These are phyloP conservation scores for Trametes gibbosa DNA, from an alignment of 768 basidiomycete species.

Conservation along the genomic window DNA sequence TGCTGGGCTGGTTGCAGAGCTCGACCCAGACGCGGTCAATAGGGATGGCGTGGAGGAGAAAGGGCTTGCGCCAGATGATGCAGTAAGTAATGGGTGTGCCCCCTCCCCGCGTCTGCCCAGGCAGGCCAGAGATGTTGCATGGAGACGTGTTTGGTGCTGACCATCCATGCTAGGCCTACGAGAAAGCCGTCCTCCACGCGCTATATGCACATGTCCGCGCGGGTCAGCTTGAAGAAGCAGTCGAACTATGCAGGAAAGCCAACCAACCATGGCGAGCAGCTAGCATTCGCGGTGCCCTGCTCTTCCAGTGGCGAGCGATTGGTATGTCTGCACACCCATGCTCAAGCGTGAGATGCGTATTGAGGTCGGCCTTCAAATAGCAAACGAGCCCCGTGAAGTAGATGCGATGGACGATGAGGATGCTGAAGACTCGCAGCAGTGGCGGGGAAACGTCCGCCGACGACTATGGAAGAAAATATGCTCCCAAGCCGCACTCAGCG, in stretches of 20 bases:
- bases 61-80: constrained; percentile 71
- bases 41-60: constrained; percentile 46
- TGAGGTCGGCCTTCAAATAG: too few species aligned
- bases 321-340: constrained; percentile 40
- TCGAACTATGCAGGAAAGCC: constrained; percentile 75
- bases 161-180: constrained; percentile 58
- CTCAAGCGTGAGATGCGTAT: too few species aligned
- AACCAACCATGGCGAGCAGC: constrained; percentile 94
- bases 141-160: neutral
- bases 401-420: constrained; percentile 44
- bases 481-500: constrained; percentile 73
- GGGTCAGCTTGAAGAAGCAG: constrained; percentile 81
- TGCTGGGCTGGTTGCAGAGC: constrained; percentile 54
- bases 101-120: too few species aligned
- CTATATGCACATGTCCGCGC: constrained; percentile 81
- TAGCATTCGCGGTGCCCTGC: constrained; percentile 75
- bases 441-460: constrained; percentile 75
- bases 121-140: too few species aligned
- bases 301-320: constrained; percentile 75
- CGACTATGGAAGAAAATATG: constrained; percentile 89
- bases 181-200: constrained; percentile 72
- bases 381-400: constrained; percentile 48
- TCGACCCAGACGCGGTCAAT: constrained; percentile 82
- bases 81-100: constrained; percentile 46
- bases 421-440: constrained; percentile 26